Base-by-base conservation (phyloP, 2,329 filamentous ascomycete species). In the Shiraia sp. region DNA sequence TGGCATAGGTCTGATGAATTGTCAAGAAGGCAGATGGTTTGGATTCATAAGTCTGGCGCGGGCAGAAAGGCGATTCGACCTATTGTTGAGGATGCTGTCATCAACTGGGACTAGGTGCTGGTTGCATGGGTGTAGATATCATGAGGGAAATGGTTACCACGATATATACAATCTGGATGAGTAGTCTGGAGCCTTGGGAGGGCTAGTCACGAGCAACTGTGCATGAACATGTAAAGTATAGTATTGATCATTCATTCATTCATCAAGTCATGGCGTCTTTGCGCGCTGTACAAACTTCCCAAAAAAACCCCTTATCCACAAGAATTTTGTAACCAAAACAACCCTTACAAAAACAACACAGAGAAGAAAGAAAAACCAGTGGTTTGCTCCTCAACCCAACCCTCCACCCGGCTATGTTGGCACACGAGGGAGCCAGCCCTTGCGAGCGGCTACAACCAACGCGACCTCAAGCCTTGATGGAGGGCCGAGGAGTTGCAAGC, bases 11-110 rank as follows among this genome's bases (percentile, higher is more conserved):
- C 55, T 4, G 40, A 62, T 36, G 71, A 76, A 63, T 55, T 76
- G 31, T 65, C 68, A 0, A 58, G 52, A 6, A 63, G 73, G 33
- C 72, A 75, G 60, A 76, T 76, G 72, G 72, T 75, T 3, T 76
- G 73, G 73, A 70, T 65, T 14, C 72, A 75, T 36, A 56, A 55
- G 44, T 57, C 50, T 26, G 61, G 64, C 32, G 71, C 69, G 6
- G 72, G 73, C 1, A 64, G 74, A 35, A 76, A 76, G 55, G 51
- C 73, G 4, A 70, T 75, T 14, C 56, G 70, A 36, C 74, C 74
- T 2, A 72, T 76, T 42, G 69, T 76, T 8, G 74, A 76, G 42
- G 66, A 69, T 37, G 73, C 73, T 0, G 71, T 76, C 0, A 57
- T 61, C 51, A 50, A 40, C 0, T 75, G 73, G 73, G 66, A 72